Evolutionary conservation across 1,284 basidiomycete genomes (phyloP), one percentile per base, ranked within the genome.

Genomic region (Microbotryomycetes sp.): DNA sequence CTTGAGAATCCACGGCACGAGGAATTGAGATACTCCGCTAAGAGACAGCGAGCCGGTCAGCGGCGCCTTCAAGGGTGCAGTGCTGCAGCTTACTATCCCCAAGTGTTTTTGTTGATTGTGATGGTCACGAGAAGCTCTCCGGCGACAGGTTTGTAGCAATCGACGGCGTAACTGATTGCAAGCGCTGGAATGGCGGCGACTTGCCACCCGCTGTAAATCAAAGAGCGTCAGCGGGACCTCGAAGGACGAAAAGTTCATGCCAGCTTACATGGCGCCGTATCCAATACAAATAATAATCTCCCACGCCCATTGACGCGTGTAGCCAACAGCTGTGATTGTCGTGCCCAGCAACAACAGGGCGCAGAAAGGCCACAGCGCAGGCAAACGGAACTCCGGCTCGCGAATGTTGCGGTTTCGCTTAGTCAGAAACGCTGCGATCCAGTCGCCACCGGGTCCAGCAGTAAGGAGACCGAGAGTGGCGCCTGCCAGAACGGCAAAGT

Each of bases 21-120:
- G 24, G 35, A 52, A 52, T 30, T 52, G 51, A 7, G 51, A 52
- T 21, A 52, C 51, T 5, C 51, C 51, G 23, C 27, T 21, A 3
- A 3, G 2, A 18, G 4, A 21, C 2, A 18, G 21, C 1, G 28
- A 52, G n/a, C 27, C 4, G 18, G 4, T 4, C 5, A 54, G 27
- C 13, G 45, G 16, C 24, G 26, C 31, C 35, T 41, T 41, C 35
- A 41, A 41, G 35, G n/a, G n/a, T n/a, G n/a, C n/a, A n/a, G n/a
- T n/a, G n/a, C n/a, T n/a, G n/a, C 18, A 9, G 35, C 35, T 41
- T 41, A 41, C 35, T 56, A 56, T 3, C 54, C 54, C 54, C 54
- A 56, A 3, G 35, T 7, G 46, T 56, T 56, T 29, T 56, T 56
- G 54, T 56, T 56, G 47, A 56, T 45, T 9, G 54, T 56, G n/a